A percentile compares a stretch with the other conserved stretches of the same genome.
Conservation (phyloP, 2,329 filamentous ascomycete genomes). For the Boeremia lycopersici region DNA sequence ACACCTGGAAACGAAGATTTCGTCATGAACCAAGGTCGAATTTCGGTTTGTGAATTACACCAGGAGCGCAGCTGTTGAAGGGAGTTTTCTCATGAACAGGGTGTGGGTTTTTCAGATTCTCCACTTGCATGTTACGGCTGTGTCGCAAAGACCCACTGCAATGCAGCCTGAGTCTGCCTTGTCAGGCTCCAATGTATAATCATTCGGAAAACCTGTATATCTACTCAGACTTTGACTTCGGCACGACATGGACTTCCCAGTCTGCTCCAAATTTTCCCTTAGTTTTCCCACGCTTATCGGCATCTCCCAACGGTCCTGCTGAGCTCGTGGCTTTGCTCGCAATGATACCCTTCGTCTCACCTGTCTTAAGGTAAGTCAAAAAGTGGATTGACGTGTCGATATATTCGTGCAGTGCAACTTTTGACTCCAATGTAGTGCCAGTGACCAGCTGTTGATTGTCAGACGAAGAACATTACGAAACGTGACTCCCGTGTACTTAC, state of each 20-base stretch:
- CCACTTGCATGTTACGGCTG: slow-evolving; percentile 12
- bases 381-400: slow-evolving; percentile 65
- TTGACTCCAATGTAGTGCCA: slow-evolving; percentile 63
- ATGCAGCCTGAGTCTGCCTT: slow-evolving; percentile 8
- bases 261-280: slow-evolving; percentile 40
- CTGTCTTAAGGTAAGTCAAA: slow-evolving; percentile 53
- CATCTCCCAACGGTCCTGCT: slow-evolving; percentile 40
- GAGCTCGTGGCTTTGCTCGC: slow-evolving; percentile 55
- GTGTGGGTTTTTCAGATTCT: background rate
- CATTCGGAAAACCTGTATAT: background rate
- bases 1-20: background rate
- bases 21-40: background rate
- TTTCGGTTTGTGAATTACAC: background rate
- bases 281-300: slow-evolving; percentile 30
- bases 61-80: background rate
- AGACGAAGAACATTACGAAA: background rate
- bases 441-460: slow-evolving; percentile 56
- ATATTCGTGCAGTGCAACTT: slow-evolving; percentile 64
- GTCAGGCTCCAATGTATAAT: background rate
- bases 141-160: slow-evolving; percentile 2
- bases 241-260: slow-evolving; percentile 54
- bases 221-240: slow-evolving; percentile 20
- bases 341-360: slow-evolving; percentile 56
- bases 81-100: background rate
- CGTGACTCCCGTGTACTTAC: background rate